phyloP scores from a whole-genome alignment of 148 eudicot genomes.

The Silene uniflora region DNA sequence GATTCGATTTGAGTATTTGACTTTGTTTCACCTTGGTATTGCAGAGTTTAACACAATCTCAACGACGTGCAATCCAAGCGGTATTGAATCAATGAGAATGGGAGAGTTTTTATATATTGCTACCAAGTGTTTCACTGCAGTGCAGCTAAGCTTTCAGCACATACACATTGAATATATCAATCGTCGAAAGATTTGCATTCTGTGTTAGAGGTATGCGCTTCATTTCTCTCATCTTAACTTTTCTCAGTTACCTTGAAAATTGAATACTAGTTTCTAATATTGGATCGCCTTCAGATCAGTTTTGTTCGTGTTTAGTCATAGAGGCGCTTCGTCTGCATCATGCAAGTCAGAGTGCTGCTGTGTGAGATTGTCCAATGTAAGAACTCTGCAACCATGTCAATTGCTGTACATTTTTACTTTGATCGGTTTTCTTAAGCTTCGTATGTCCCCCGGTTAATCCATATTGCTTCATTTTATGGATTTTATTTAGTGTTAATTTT shows the following conservation, averaged over 20 bases:
- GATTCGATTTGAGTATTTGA: constrained; percentile 3
- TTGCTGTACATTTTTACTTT: neutral
- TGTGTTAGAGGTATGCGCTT: constrained; percentile 8
- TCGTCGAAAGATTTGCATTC: neutral
- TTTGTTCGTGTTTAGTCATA: neutral
- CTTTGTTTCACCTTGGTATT: constrained; percentile 11
- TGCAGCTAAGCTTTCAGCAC: constrained; percentile 4
- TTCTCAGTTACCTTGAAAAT: neutral
- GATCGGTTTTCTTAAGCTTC: neutral
- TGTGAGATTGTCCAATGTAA: neutral
- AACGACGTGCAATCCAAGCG: constrained; percentile 55
- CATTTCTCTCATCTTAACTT: neutral
- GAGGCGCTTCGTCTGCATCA: neutral
- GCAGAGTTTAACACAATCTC: constrained; percentile 75
- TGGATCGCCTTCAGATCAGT: neutral
- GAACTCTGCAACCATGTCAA: neutral
- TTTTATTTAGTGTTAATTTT: neutral
- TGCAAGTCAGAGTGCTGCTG: neutral
- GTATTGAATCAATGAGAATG: constrained; percentile 40
- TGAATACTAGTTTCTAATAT: neutral
- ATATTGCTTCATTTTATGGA: neutral
- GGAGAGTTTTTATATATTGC: constrained; percentile 1
- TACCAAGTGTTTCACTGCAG: neutral
- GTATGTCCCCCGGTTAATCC: neutral
- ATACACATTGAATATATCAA: neutral